phyloP scores from a whole-genome alignment of 495 filamentous ascomycete species.

The Podospora australis region DNA sequence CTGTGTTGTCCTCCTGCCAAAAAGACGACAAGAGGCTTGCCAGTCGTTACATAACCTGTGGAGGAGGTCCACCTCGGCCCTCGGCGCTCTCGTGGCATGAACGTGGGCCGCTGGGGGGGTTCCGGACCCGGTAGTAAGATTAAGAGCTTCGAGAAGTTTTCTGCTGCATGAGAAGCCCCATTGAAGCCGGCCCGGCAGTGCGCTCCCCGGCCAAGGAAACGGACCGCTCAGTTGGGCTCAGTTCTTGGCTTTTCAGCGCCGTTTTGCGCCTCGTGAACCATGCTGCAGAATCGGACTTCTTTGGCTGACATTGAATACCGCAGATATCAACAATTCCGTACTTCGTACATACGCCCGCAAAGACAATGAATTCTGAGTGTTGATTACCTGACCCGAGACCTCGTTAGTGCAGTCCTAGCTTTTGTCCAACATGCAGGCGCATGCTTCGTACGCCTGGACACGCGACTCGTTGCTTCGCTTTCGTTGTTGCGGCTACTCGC shows the following conservation, averaged over 20 bases:
- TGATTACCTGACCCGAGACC: neutral
- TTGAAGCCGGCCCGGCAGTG: conserved; percentile 1
- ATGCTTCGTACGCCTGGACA: no score
- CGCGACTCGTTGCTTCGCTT: conserved; percentile 1
- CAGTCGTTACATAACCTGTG: conserved; percentile 2
- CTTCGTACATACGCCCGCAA: no score
- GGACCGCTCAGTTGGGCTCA: neutral
- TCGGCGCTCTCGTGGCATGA: conserved; percentile 2
- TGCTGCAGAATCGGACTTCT: no score
- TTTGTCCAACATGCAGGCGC: neutral
- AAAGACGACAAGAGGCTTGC: neutral
- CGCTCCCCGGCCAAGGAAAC: neutral
- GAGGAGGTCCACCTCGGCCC: conserved; percentile 5
- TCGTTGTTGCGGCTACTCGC: conserved; percentile 4
- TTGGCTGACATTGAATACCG: no score
- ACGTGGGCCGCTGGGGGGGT: neutral
- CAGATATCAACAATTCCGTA: no score
- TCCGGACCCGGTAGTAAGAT: conserved; percentile 1
- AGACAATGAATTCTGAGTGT: no score
- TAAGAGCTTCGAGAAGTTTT: conserved; percentile 19
- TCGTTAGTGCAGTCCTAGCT: neutral
- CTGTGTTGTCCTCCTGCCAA: no score
- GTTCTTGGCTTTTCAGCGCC: neutral
- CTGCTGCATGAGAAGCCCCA: conserved; percentile 5
- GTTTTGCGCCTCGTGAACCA: neutral